Base-by-base conservation (phyloP, 2,329 filamentous ascomycete species). In the Pochonia chlamydosporia region DNA sequence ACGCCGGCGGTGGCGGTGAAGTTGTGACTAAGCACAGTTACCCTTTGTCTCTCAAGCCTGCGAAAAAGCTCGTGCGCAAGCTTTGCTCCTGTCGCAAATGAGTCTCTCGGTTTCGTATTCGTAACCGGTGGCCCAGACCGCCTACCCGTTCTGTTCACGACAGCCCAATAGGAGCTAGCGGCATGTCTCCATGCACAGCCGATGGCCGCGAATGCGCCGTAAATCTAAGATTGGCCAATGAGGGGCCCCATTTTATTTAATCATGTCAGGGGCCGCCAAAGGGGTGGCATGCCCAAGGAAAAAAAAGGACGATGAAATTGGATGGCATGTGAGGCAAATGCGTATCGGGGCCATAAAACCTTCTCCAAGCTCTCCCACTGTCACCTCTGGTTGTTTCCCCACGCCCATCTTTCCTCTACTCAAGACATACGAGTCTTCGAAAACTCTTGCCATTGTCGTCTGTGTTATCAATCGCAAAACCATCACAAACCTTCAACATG, bases 401-500 rank as follows among this genome's bases (percentile, higher is more conserved):
- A 25, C 9, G 43, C 30, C 14, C 39, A 25, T 48, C 18, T 8
- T 7, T 37, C 24, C 30, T 44, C 30, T n/a, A 21, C 14, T 20
- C 24, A n/a, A n/a, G n/a, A n/a, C n/a, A n/a, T n/a, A n/a, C n/a
- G n/a, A n/a, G n/a, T n/a, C n/a, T n/a, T n/a, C n/a, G 33, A 7
- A 10, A 18, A 37, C 7, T 37, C n/a, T 18, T 9, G 33, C 33
- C 18, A 6, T 13, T 11, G n/a, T 13, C 18, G 14, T 26, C 30
- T 8, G 33, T 37, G 18, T 39, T 2, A 5, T 16, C 25, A 28
- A 2, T 13, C 26, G 4, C 25, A 20, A 20, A 41, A 26, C 26
- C n/a, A 4, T 4, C 40, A 31, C 28, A 10, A 43, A 40, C 37
- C 58, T 61, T 69, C 65, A 70, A 66, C 62, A 74, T 75, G 72